Evolutionary conservation across 768 basidiomycete genomes (phyloP).

Genomic region (Lactarius trivialis): DNA sequence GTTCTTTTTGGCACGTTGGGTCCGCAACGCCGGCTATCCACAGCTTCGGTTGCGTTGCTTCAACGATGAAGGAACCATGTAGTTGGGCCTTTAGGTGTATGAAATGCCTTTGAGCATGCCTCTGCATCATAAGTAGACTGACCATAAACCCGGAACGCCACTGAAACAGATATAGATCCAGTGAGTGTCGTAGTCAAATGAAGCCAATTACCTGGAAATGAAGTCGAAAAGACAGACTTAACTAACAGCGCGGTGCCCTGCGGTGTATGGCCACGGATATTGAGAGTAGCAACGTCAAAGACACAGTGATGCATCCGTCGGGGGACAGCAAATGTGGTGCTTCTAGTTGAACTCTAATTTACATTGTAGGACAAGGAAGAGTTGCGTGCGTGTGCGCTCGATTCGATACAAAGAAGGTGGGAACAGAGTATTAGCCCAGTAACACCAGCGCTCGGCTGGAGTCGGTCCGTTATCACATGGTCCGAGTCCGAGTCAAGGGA

Average conservation of each 20-base stretch:
- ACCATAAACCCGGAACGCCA: not conserved
- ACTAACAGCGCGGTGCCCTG: not conserved
- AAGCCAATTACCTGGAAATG: not conserved
- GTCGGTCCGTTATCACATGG: not conserved
- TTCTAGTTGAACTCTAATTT: not conserved
- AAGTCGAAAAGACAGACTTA: not conserved
- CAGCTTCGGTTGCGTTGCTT: not conserved
- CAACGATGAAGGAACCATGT: not conserved
- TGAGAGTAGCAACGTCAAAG: not conserved
- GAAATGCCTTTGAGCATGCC: not conserved
- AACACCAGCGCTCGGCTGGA: not conserved
- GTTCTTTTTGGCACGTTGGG: not conserved
- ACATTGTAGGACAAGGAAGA: not conserved
- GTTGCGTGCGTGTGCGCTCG: not conserved
- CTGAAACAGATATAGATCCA: not conserved
- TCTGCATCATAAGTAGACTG: not conserved
- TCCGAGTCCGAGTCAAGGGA: too few species aligned
- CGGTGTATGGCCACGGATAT: not conserved
- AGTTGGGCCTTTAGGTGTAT: not conserved
- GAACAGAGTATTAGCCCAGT: too few species aligned
- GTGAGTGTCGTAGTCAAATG: not conserved
- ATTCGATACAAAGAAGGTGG: not conserved
- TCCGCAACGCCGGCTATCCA: not conserved
- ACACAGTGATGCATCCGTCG: not conserved
- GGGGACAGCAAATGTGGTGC: not conserved